Base-by-base conservation (phyloP, 208 protist species). In the Acanthamoeba sp. region DNA sequence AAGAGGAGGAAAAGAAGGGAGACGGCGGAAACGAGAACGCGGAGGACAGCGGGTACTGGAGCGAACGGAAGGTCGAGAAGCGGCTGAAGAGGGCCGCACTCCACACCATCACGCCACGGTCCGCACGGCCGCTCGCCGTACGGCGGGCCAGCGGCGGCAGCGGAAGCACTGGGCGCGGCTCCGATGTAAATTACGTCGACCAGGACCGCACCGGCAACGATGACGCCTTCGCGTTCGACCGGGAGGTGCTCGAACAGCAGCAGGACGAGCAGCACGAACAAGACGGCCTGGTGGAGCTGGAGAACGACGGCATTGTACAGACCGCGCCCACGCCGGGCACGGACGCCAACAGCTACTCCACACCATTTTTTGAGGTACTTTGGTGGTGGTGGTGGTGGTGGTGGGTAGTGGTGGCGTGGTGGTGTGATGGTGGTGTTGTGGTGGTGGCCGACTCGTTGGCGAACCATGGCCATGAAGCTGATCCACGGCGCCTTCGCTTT, bases 21-120 rank as follows among this genome's bases (percentile, higher is more conserved):
- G 59, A 69, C 14, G 59, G 5, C 16, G 59, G 27, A 2, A 27
- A 20, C 24, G 64, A 71, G 18, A 3, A 36, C 29, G 24, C 22
- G n/a, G 64, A 71, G 10, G 64, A 71, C 18, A 50, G 38, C 22
- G 73, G 73, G 2, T 82, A 82, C 73, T 82, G 73, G 73, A 82
- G 73, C 73, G 73, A 82, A 9, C 12, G 38, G 36, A 82, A 82
- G 42, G 73, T 82, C 36, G 38, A 82, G 2, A 82, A 50, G 73
- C 73, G 38, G 20, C 73, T 82, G 42, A 42, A 50, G 73, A 42
- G 24, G 40, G 64, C 64, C 2, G 38, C 73, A 3, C 36, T 82
- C 42, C 34, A 82, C 42, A 55, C 38, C 6, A 42, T 42, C 34
- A 18, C 40, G n/a, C 73, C 73, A 82, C 36, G 73, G 2, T 9